A percentile compares a stretch with the other conserved stretches of the same genome.
These are phyloP conservation scores for Piloderma croceum DNA, from an alignment of 768 basidiomycete genomes.

Conservation along the genomic window DNA sequence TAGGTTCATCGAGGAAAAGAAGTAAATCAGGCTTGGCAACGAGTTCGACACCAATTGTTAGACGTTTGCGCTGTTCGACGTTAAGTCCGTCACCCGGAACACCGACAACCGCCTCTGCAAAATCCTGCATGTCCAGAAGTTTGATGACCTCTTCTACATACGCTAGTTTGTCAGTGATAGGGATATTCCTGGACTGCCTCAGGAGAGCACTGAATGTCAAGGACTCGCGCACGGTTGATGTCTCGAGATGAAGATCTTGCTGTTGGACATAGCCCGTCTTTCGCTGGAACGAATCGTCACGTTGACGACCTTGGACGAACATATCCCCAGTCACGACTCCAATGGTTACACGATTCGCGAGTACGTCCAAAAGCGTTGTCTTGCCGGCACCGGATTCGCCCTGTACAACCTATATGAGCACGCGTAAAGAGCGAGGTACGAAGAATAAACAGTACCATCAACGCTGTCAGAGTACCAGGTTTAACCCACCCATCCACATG, in stretches of 20 bases:
- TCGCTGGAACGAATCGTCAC: conserved; percentile 35
- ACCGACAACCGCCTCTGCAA: conserved; percentile 44
- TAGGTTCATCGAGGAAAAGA: conserved; percentile 28
- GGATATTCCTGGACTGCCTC: conserved; percentile 36
- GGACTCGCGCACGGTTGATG: conserved; percentile 46
- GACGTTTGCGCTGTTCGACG: conserved; percentile 41
- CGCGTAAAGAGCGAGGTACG: neutral
- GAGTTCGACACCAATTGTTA: conserved; percentile 52
- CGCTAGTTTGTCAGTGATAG: conserved; percentile 37
- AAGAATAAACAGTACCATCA: conserved; percentile 37
- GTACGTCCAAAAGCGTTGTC: conserved; percentile 39
- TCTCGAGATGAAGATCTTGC: conserved; percentile 41
- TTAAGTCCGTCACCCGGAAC: conserved; percentile 30
- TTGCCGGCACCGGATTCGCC: conserved; percentile 20
- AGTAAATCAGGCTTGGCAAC: conserved; percentile 48
- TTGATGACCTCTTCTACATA: conserved; percentile 44
- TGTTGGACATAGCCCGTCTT: conserved; percentile 47
- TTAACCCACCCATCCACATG: conserved; percentile 44
- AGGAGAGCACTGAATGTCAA: conserved; percentile 42
- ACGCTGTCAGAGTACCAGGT: conserved; percentile 46
- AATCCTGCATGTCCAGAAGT: conserved; percentile 41
- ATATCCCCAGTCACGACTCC: conserved; percentile 44
- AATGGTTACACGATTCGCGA: conserved; percentile 43
- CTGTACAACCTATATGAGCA: conserved; percentile 1
- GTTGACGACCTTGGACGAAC: conserved; percentile 32